Base-by-base conservation (phyloP, 495 filamentous ascomycete genomes). In the Penicillium bovifimosum region DNA sequence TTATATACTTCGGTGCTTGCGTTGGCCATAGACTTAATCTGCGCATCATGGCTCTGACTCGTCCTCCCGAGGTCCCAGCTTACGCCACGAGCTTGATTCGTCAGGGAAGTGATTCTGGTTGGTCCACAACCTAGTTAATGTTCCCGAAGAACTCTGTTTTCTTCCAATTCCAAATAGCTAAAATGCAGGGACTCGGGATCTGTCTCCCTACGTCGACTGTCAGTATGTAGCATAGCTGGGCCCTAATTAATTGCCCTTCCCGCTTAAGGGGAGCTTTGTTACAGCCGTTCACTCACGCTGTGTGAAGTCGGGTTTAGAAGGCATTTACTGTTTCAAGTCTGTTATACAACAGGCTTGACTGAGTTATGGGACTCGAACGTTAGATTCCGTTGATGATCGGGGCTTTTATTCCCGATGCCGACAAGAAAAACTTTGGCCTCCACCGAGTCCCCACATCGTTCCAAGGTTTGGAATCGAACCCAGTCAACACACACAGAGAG, bases 171-270 rank as follows among this genome's bases (percentile, higher is more conserved):
- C 20, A 24, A 24, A 24, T 36, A 13, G n/a, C 14, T 44, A 24
- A 33, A 26, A 63, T 47, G 53, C 62, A 62, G 60, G 56, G 62
- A 60, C 62, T 65, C 60, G 60, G 54, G 60, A 52, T 52, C 41
- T 31, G 27, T 34, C 50, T 52, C 50, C 48, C 38, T 32, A 47
- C 50, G 32, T 54, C 38, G 47, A 42, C 26, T 10, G 28, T 24
- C 20, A 24, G 20, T 24, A 24, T 2, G 4, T 9, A 18, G 20
- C 33, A 32, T 46, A 43, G 17, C 17, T 45, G 29, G 31, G 18
- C 40, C 18, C 38, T 45, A 50, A 50, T 6, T 26, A 42, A 50
- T 6, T 26, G 36, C 46, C n/a, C 3, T 38, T 57, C 43, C 45
- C 38, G 42, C 31, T 50, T 65, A 65, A 56, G 59, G 55, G 48